Evolutionary conservation across 163 green algal species (phyloP), one percentile per base, ranked within the genome.

Genomic region (Volvox carteri): DNA sequence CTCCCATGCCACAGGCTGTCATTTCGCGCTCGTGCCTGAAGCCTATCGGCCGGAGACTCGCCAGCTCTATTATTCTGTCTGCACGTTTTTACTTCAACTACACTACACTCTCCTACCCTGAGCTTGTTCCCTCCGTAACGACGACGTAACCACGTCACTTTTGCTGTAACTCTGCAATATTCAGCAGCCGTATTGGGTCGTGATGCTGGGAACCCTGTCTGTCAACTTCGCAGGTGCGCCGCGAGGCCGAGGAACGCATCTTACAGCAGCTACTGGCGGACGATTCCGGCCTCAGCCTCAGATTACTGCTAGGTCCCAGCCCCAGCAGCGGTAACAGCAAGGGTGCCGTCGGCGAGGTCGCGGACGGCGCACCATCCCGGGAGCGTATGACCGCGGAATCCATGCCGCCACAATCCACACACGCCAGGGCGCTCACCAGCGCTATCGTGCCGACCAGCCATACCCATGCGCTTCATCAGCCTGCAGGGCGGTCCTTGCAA

Each of bases 221-320:
- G 52, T 85, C 42, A 9, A 7, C 70, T 58, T 65, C 35, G 48
- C 62, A 90, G 88, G 11, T 87, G 35, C 75, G 88, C 16, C 62
- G 78, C 1, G 80, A 86, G 42, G 88, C 80, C 1, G 80, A 89
- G 80, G 58, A 86, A 33, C 72, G 88, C 11, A 86, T 88, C 14
- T 60, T 92, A 44, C 79, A 52, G 60, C 72, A 89, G 80, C 70
- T 92, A 25, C 73, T 88, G 0, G 48, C 25, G 25, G 73, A 79
- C 33, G 58, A 68, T 44, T 86, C 73, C 7, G 85, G 58, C 30
- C 42, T 81, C 16, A 84, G 58, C 58, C 54, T 75, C 12, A 11
- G 41, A 33, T 35, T 87, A 33, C 78, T 86, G 86, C 86, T 77
- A 21, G 50, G 54, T n/a, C n/a, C n/a, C n/a, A n/a, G n/a, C n/a